phyloP scores from a whole-genome alignment of 331 rosid species.

The Prunus yedoensis region DNA sequence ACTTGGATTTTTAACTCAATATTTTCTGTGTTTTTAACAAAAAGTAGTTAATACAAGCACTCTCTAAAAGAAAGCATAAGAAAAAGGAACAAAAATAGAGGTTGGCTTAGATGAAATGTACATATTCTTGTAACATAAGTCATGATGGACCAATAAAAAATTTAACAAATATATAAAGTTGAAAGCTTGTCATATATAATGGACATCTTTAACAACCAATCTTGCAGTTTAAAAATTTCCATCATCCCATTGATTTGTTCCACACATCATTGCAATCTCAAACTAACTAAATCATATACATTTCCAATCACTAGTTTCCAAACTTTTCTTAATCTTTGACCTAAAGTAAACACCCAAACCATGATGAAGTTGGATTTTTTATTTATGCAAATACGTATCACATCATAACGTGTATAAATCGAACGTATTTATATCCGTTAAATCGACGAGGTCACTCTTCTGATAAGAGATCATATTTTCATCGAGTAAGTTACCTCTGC shows the following conservation, averaged over 20 bases:
- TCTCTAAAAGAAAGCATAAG: too few species aligned
- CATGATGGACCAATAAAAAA: background rate
- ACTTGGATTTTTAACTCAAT: background rate
- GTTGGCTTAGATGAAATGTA: too few species aligned
- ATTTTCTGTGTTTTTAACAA: background rate
- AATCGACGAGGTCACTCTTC: background rate
- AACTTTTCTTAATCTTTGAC: background rate
- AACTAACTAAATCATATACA: background rate
- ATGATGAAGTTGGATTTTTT: background rate
- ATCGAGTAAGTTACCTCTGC: too few species aligned
- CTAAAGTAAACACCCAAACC: background rate
- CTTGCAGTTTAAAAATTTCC: background rate
- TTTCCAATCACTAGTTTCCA: background rate
- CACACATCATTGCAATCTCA: slow-evolving; percentile 13
- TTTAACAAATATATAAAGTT: too few species aligned
- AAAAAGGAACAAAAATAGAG: too few species aligned
- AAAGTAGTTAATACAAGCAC: too few species aligned
- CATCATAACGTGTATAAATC: background rate
- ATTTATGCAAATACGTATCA: background rate
- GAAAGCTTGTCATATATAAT: too few species aligned
- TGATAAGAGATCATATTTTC: too few species aligned
- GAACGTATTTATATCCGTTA: background rate
- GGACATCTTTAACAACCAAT: background rate
- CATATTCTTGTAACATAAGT: background rate
- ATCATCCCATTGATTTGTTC: background rate